Conservation (phyloP, 441 rosid species). For the Biscutella auriculata region DNA sequence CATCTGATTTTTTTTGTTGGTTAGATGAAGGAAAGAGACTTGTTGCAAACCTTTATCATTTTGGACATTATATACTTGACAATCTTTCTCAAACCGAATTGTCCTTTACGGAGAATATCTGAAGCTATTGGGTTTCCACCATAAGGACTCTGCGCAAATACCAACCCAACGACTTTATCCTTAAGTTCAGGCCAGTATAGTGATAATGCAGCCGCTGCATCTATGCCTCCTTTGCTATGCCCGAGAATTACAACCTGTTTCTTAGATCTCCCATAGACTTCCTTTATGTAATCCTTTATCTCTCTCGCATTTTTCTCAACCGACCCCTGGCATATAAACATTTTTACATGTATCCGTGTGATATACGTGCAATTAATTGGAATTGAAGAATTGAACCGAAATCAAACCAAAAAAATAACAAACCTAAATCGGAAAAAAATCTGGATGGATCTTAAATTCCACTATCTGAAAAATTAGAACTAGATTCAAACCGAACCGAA, state of each 20-base stretch:
- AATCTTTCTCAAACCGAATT: slow-evolving; percentile 68
- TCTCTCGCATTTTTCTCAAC: slow-evolving; percentile 92
- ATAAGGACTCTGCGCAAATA: slow-evolving; percentile 82
- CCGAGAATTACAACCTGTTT: slow-evolving; percentile 87
- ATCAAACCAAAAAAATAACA: too few relatives aligned
- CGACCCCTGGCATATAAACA: slow-evolving; percentile 53
- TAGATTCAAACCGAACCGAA: too few relatives aligned
- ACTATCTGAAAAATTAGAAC: too few relatives aligned
- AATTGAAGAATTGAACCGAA: too few relatives aligned
- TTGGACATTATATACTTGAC: slow-evolving; percentile 85
- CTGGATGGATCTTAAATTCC: too few relatives aligned
- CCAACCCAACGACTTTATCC: slow-evolving; percentile 89
- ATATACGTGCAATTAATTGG: too few relatives aligned
- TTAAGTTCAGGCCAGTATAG: slow-evolving; percentile 85
- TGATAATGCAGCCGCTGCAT: slow-evolving; percentile 88
- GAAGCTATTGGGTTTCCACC: slow-evolving; percentile 93
- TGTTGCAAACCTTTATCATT: slow-evolving; percentile 64
- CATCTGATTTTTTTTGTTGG: neutral
- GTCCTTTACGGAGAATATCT: slow-evolving; percentile 85
- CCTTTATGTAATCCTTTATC: slow-evolving; percentile 88
- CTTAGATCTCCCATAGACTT: slow-evolving; percentile 82
- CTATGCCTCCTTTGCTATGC: slow-evolving; percentile 98
- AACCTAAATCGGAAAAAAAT: too few relatives aligned
- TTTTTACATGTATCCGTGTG: neutral
- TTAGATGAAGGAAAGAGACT: neutral